Conservation (phyloP, 1,284 basidiomycete species). For the Rhodotorula sp. region DNA sequence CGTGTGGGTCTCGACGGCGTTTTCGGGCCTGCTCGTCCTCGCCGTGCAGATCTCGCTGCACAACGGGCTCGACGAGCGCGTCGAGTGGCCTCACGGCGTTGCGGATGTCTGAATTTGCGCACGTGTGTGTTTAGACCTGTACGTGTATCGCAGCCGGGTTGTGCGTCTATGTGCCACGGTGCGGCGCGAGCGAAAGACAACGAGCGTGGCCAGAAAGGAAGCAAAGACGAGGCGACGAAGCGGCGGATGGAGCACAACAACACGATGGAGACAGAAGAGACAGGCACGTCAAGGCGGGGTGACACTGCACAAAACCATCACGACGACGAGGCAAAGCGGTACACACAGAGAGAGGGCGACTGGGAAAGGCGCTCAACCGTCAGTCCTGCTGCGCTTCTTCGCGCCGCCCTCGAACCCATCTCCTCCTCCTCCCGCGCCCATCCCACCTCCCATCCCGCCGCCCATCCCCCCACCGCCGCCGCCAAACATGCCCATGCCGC, state of each 20-base stretch:
- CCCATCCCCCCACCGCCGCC: neutral
- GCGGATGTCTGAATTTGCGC: too few relatives aligned
- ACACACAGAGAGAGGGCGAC: too few relatives aligned
- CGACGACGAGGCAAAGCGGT: too few relatives aligned
- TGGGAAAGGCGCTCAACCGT: neutral
- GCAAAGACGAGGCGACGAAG: neutral
- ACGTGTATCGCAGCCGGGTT: too few relatives aligned
- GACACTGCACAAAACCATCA: too few relatives aligned
- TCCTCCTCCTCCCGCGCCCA: neutral
- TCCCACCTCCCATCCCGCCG: neutral
- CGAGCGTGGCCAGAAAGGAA: neutral
- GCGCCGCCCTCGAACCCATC: neutral
- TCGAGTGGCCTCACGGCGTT: constrained; percentile 29
- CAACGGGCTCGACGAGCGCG: constrained; percentile 35
- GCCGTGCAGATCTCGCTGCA: constrained; percentile 28
- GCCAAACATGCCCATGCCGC: neutral
- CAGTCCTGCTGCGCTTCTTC: constrained; percentile 15
- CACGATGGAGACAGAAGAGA: too few relatives aligned
- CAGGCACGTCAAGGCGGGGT: too few relatives aligned
- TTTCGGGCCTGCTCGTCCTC: constrained; percentile 16
- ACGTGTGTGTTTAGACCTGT: too few relatives aligned
- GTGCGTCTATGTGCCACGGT: too few relatives aligned
- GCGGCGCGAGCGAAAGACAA: neutral
- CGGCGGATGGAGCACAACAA: too few relatives aligned
- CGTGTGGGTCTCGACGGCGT: constrained; percentile 27